Conservation (phyloP, 1,284 basidiomycete genomes). For the Anthracocystis panici-leucophaei region DNA sequence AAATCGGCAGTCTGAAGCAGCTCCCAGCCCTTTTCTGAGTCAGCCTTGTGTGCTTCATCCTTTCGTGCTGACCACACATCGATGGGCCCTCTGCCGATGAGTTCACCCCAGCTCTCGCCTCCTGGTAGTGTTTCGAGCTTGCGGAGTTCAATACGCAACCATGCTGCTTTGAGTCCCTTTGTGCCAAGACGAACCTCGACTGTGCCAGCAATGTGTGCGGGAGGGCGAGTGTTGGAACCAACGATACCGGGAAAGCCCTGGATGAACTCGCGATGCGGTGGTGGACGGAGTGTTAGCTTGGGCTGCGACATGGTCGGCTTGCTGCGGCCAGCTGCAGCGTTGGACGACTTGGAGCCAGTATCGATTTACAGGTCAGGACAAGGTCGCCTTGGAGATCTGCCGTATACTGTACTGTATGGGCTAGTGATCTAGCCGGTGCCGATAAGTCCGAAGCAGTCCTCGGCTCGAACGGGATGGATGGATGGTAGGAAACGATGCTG, state of each 20-base stretch:
- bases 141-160: conserved; percentile 67
- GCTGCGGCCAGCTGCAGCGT: conserved; percentile 8
- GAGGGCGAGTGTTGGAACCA: conserved; percentile 47
- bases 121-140: conserved; percentile 65
- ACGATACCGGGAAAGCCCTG: conserved; percentile 67
- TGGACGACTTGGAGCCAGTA: not conserved
- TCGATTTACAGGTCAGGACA: not conserved
- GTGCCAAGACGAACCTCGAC: conserved; percentile 60
- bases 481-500: conserved; percentile 1
- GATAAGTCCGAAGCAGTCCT: not conserved
- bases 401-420: not conserved
- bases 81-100: conserved; percentile 65
- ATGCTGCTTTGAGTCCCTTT: conserved; percentile 64
- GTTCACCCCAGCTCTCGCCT: conserved; percentile 67
- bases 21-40: conserved; percentile 55
- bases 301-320: conserved; percentile 47
- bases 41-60: conserved; percentile 41
- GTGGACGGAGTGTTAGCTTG: conserved; percentile 59
- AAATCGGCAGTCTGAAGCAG: conserved; percentile 54
- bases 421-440: not conserved
- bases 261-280: conserved; percentile 63
- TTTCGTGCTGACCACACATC: conserved; percentile 62
- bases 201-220: conserved; percentile 63
- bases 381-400: not conserved
- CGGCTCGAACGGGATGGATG: not conserved